A percentile compares a stretch with the other conserved stretches of the same genome.
Conservation (phyloP, 495 filamentous ascomycete species). For the Aspergillus sparsus region DNA sequence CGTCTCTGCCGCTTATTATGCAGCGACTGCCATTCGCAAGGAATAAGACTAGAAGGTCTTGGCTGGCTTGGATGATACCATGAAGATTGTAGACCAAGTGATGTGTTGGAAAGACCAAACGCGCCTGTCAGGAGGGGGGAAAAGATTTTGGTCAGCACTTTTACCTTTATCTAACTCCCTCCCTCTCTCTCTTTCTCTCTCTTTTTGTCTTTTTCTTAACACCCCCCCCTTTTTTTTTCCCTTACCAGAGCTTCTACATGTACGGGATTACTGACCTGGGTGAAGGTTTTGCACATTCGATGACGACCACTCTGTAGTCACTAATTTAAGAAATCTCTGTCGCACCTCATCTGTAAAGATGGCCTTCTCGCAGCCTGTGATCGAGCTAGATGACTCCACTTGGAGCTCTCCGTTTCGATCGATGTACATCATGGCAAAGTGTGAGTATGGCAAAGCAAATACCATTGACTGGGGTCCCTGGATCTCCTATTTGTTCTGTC, state of each 20-base stretch:
- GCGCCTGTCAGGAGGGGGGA: constrained; percentile 6
- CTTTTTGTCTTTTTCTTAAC: neutral
- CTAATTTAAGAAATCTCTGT: constrained; percentile 39
- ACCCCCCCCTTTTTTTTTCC: neutral
- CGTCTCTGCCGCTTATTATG: constrained; percentile 37
- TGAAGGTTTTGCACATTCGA: constrained; percentile 21
- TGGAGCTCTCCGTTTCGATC: constrained; percentile 41
- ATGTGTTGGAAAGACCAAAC: constrained; percentile 6
- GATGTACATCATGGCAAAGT: constrained; percentile 45
- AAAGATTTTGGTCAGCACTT: constrained; percentile 7
- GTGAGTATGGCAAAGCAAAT: constrained; percentile 34
- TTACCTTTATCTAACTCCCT: neutral
- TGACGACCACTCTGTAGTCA: constrained; percentile 28
- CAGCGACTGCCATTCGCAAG: constrained; percentile 40
- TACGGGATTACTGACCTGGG: constrained; percentile 26
- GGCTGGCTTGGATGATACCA: constrained; percentile 28
- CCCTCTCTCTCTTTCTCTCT: neutral
- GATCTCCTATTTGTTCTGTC: constrained; percentile 22
- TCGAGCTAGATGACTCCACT: constrained; percentile 37
- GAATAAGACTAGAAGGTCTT: constrained; percentile 33
- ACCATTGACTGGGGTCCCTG: constrained; percentile 22
- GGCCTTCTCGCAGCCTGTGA: constrained; percentile 36
- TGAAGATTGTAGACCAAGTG: constrained; percentile 21
- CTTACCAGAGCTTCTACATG: neutral
- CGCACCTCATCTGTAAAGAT: constrained; percentile 46